Base-by-base conservation (phyloP, 2,329 filamentous ascomycete species). In the Calonectria henricotiae region DNA sequence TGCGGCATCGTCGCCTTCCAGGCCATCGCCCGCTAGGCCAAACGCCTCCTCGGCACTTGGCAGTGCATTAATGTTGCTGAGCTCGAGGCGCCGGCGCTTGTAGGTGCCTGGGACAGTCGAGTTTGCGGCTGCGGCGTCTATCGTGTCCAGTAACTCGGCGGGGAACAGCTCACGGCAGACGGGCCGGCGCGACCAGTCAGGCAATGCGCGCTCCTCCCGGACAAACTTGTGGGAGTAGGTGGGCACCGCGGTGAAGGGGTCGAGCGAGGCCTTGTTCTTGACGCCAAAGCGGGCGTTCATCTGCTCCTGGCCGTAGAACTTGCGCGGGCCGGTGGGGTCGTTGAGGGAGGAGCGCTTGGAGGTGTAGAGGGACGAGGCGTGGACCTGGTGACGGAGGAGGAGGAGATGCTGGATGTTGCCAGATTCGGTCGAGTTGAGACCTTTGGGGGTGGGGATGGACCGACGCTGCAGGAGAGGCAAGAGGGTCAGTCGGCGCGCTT, bases 201-300 rank as follows among this genome's bases (percentile, higher is more conserved):
- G 89, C 61, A 90, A 82, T 3, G 85, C 84, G 51, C 88, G 83
- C 66, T 88, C 85, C 47, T 85, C 82, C 69, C 84, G 84, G 41
- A 85, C 81, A 76, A 90, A 90, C 68, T 85, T 85, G 74, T 89
- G 85, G 49, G 87, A 88, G 81, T 89, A 90, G 70, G 86, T 87
- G n/a, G 87, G 88, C 67, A 90, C 85, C 46, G 86, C 83, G n/a
- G 83, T 85, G 79, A 91, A 91, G 23, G 89, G 88, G 78, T 90
- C 88, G 61, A 87, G 75, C 13, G 86, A 88, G 43, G 88, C 88
- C 75, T 86, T 88, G 80, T 83, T 89, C 78, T 85, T 86, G 74
- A 87, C 80, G 71, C 85, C 87, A 80, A 87, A 90, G 65, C 85
- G 86, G 72, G 86, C 85, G 80, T 90, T 90, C 77, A 86, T 81